Conservation (phyloP, 805 yeast genomes). For the Pichia occidentalis region DNA sequence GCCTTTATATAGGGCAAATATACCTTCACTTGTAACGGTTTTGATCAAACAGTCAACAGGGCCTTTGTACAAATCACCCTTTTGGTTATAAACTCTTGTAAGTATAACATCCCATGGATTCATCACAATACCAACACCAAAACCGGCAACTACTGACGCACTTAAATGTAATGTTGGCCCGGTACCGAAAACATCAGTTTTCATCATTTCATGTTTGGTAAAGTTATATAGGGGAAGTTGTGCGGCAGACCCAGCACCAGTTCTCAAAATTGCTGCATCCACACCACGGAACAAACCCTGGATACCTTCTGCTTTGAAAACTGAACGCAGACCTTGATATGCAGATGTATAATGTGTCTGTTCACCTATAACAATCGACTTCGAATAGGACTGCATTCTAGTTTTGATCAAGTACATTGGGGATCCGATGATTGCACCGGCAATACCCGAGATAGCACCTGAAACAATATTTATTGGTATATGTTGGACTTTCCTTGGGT, state of each 20-base stretch:
- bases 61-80: slow-evolving; percentile 77
- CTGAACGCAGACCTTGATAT: slow-evolving; percentile 57
- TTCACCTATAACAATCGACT: slow-evolving; percentile 66
- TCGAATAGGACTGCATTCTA: slow-evolving; percentile 90
- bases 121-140: slow-evolving; percentile 93
- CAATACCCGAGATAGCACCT: slow-evolving; percentile 79
- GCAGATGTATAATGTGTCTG: slow-evolving; percentile 81
- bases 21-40: slow-evolving; percentile 80
- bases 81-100: slow-evolving; percentile 93
- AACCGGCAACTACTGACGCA: slow-evolving; percentile 73
- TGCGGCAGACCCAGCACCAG: slow-evolving; percentile 93
- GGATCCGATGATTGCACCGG: slow-evolving; percentile 85
- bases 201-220: slow-evolving; percentile 57
- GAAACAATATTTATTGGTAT: slow-evolving; percentile 61
- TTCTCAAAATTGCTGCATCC: slow-evolving; percentile 89
- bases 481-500: slow-evolving; percentile 43
- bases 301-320: slow-evolving; percentile 64
- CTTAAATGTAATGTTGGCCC: slow-evolving; percentile 67
- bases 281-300: slow-evolving; percentile 83
- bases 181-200: slow-evolving; percentile 46
- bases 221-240: slow-evolving; percentile 87
- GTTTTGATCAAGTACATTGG: slow-evolving; percentile 92
- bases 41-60: slow-evolving; percentile 85
- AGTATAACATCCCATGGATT: slow-evolving; percentile 95
- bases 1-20: slow-evolving; percentile 85